Evolutionary conservation across 2,329 filamentous ascomycete species (phyloP).

Genomic region (Pezicula rhizophila): DNA sequence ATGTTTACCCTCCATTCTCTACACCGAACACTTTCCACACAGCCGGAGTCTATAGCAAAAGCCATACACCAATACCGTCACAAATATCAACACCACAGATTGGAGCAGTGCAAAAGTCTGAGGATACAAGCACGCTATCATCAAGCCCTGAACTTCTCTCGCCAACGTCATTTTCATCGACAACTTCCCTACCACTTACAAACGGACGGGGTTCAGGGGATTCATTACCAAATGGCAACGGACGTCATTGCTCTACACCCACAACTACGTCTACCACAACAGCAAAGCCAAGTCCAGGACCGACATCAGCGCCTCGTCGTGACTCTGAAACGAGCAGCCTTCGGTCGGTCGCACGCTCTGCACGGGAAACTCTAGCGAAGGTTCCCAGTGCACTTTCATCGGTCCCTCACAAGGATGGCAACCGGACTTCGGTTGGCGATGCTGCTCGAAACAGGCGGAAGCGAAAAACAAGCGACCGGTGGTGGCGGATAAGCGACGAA

Average conservation of each 20-base stretch:
- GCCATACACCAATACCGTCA: conserved; percentile 19
- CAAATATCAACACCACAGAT: conserved; percentile 26
- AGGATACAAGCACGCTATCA: conserved; percentile 16
- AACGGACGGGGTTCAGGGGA: conserved; percentile 11
- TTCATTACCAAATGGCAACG: conserved; percentile 4
- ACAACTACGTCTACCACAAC: conserved; percentile 7
- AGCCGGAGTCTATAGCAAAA: conserved; percentile 56
- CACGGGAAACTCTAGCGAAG: conserved; percentile 46
- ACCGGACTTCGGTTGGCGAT: conserved; percentile 7
- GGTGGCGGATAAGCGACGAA: conserved; percentile 98
- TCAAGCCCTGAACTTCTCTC: conserved; percentile 24
- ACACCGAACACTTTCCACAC: conserved; percentile 75
- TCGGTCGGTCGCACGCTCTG: conserved; percentile 50
- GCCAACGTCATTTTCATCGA: conserved; percentile 19
- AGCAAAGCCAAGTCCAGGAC: conserved; percentile 10
- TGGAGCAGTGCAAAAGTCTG: conserved; percentile 27
- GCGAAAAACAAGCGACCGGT: conserved; percentile 63
- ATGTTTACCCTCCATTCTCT: conserved; percentile 70
- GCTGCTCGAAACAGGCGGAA: conserved; percentile 42
- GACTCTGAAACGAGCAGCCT: conserved; percentile 47
- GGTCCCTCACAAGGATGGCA: conserved; percentile 1
- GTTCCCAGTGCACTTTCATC: conserved; percentile 11
- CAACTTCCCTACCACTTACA: conserved; percentile 18
- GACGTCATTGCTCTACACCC: conserved; percentile 6
- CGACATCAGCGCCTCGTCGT: conserved; percentile 18